Conservation (phyloP, 768 basidiomycete genomes). For the Boletellus sp. region DNA sequence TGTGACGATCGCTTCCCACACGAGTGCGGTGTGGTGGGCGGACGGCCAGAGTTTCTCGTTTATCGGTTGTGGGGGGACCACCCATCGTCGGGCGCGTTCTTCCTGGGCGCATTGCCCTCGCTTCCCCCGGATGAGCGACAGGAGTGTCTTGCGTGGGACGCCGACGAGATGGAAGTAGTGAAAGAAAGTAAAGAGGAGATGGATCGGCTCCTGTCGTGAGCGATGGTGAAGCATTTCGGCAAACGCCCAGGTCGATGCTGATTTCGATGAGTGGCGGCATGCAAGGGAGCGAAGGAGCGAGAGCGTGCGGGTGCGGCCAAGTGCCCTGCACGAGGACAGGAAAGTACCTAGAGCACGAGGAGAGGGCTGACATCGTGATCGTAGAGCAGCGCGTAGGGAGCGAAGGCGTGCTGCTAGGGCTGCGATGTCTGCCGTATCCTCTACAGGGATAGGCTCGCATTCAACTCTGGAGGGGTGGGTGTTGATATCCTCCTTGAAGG, state of each 20-base stretch:
- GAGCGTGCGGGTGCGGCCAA: constrained; percentile 18
- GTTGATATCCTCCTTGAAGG: neutral
- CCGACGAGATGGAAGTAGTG: constrained; percentile 51
- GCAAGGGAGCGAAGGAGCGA: constrained; percentile 19
- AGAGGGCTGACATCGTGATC: constrained; percentile 21
- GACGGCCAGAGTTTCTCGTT: constrained; percentile 32
- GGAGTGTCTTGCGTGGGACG: constrained; percentile 40
- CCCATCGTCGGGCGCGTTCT: neutral
- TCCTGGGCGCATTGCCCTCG: constrained; percentile 5
- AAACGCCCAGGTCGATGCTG: constrained; percentile 25
- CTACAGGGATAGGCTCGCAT: neutral
- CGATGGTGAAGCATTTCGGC: constrained; percentile 31
- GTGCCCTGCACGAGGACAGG: constrained; percentile 20
- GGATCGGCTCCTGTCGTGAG: constrained; percentile 10
- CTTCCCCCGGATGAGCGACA: constrained; percentile 12
- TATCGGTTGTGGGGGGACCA: neutral
- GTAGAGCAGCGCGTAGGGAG: constrained; percentile 22
- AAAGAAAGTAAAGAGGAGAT: constrained; percentile 41
- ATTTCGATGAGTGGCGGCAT: constrained; percentile 21
- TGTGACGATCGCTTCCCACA: constrained; percentile 31
- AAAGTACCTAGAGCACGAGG: constrained; percentile 16
- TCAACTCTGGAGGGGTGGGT: neutral
- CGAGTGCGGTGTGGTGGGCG: constrained; percentile 32
- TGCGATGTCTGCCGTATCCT: constrained; percentile 2
- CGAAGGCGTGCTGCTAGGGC: constrained; percentile 21